Conservation (phyloP, 441 rosid species). For the Arabidopsis hybrid region DNA sequence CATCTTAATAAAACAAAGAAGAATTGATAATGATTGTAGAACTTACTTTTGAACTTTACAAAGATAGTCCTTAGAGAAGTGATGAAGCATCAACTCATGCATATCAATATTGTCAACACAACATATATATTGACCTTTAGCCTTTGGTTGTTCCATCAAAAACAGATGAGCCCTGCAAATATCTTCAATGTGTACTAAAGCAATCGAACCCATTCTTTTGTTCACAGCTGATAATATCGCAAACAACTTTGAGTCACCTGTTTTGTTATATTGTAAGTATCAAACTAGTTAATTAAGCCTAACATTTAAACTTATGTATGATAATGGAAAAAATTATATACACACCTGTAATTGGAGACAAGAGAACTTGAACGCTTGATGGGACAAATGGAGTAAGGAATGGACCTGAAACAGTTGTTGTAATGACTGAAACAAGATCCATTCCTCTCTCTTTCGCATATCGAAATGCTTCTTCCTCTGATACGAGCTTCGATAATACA, state of each 20-base stretch:
- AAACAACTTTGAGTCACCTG: slow-evolving; percentile 63
- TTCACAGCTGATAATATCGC: slow-evolving; percentile 70
- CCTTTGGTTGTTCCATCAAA: slow-evolving; percentile 65
- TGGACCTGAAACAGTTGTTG: slow-evolving; percentile 78
- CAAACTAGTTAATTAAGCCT: background rate
- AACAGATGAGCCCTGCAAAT: slow-evolving; percentile 76
- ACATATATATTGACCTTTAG: slow-evolving; percentile 73
- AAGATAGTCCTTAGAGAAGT: slow-evolving; percentile 51
- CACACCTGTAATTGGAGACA: slow-evolving; percentile 75
- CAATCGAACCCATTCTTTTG: slow-evolving; percentile 78
- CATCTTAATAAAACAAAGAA: background rate
- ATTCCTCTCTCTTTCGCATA: slow-evolving; percentile 65
- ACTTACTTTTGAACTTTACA: slow-evolving; percentile 49
- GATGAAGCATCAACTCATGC: slow-evolving; percentile 52
- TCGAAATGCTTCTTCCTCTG: slow-evolving; percentile 79
- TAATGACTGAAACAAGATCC: slow-evolving; percentile 71
- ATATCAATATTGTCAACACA: slow-evolving; percentile 52
- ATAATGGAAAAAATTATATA: background rate
- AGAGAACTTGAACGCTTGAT: slow-evolving; percentile 72
- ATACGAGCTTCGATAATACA: slow-evolving; percentile 66
- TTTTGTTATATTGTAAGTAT: slow-evolving; percentile 3
- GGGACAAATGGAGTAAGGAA: slow-evolving; percentile 70
- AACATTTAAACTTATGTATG: background rate
- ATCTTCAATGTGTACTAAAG: slow-evolving; percentile 80
- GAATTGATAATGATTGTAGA: background rate